These are phyloP conservation scores for Pythium dissimile DNA, from an alignment of 352 stramenopile genomes.

Conservation along the genomic window DNA sequence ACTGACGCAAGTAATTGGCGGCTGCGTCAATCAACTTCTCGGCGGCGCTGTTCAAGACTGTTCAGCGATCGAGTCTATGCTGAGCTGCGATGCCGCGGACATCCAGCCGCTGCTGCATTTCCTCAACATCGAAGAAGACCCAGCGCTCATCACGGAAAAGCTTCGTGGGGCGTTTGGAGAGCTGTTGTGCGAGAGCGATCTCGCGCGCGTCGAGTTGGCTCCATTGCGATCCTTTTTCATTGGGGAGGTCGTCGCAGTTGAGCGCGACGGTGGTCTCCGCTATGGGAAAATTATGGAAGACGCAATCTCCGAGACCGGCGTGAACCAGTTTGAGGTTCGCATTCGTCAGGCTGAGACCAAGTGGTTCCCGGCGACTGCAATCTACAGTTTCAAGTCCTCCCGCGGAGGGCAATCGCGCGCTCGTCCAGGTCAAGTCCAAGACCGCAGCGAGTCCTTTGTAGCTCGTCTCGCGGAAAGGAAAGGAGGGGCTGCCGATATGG, in stretches of 20 bases:
- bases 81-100: conserved; percentile 44
- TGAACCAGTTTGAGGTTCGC: conserved; percentile 64
- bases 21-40: conserved; percentile 67
- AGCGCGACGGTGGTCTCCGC: conserved; percentile 38
- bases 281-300: conserved; percentile 64
- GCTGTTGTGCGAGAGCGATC: conserved; percentile 44
- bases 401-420: conserved; percentile 19
- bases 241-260: conserved; percentile 67
- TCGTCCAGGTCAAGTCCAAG: not conserved
- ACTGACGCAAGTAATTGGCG: conserved; percentile 51
- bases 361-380: conserved; percentile 50
- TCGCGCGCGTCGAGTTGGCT: conserved; percentile 43
- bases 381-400: conserved; percentile 72
- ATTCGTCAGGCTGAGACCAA: conserved; percentile 34
- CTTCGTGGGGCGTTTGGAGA: conserved; percentile 58
- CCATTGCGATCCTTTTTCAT: conserved; percentile 64
- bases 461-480: conserved; percentile 5
- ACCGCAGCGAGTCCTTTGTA: conserved; percentile 16
- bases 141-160: conserved; percentile 57
- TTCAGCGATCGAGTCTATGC: conserved; percentile 60
- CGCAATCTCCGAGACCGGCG: conserved; percentile 25
- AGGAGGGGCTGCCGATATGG: not conserved
- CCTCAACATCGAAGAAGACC: conserved; percentile 70
- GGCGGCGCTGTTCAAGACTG: conserved; percentile 59
- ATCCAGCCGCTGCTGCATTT: conserved; percentile 46